A percentile compares a stretch with the other conserved stretches of the same genome.
Evolutionary conservation across 1,284 basidiomycete species (phyloP).

Genomic region (Polyporus tsugae): DNA sequence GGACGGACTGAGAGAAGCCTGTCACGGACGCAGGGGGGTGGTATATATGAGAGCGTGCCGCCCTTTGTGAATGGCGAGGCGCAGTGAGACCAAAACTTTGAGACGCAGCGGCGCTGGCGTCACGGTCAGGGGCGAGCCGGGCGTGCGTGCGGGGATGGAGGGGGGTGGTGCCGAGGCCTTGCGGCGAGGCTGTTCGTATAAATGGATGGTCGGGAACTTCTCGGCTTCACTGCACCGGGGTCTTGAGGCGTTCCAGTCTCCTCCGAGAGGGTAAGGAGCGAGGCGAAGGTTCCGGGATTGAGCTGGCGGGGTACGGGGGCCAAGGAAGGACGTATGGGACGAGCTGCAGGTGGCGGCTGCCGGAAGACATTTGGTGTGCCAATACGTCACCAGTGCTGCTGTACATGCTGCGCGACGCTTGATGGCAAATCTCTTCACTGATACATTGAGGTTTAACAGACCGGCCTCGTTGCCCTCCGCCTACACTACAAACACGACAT

Average conservation of each 20-base stretch:
- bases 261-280: background rate
- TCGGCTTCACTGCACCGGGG: constrained; percentile 1
- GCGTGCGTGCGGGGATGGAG: constrained; percentile 21
- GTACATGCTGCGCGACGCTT: background rate
- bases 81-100: background rate
- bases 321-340: background rate
- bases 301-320: background rate
- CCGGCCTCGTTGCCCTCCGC: background rate
- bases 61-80: background rate
- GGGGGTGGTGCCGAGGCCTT: background rate
- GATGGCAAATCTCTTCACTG: constrained; percentile 1
- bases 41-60: constrained; percentile 2
- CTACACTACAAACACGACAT: background rate
- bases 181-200: constrained; percentile 2
- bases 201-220: background rate
- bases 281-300: background rate
- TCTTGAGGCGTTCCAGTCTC: background rate
- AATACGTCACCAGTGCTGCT: background rate
- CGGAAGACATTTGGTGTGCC: background rate
- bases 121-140: constrained; percentile 10
- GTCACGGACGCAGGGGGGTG: background rate
- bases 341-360: background rate
- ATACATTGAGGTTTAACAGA: background rate
- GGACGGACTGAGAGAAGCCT: background rate
- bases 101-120: background rate